Conservation (phyloP, 1,139 yeast species). For the Pichia inconspicua region DNA sequence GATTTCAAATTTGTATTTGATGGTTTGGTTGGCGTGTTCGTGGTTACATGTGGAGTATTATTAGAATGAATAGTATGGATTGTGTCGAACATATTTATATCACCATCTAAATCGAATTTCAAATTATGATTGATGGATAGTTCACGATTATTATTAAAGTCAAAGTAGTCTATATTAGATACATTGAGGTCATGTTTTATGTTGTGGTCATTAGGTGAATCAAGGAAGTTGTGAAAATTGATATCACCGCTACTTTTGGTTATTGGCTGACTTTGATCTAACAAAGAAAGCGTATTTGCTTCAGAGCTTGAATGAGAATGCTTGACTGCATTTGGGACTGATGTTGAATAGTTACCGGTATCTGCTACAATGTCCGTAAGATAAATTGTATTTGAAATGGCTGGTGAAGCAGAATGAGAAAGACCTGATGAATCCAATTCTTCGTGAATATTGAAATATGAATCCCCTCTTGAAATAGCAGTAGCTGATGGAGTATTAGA, state of each 20-base stretch:
- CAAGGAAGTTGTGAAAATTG: not conserved
- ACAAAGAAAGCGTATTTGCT: constrained; percentile 6
- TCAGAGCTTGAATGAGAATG: constrained; percentile 6
- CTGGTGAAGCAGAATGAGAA: constrained; percentile 13
- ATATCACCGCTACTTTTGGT: not conserved
- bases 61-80: not conserved
- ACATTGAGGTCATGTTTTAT: not conserved
- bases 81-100: constrained; percentile 22
- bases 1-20: not conserved
- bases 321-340: constrained; percentile 14
- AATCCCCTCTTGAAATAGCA: not conserved
- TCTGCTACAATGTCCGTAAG: constrained; percentile 7
- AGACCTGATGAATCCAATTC: constrained; percentile 16
- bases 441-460: constrained; percentile 5
- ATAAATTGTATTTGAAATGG: not conserved
- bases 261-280: not conserved
- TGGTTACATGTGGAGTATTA: not conserved
- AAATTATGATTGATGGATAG: constrained; percentile 7
- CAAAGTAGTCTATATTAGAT: not conserved
- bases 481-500: not conserved
- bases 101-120: constrained; percentile 23
- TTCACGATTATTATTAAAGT: constrained; percentile 2
- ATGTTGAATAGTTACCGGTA: constrained; percentile 15
- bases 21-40: not conserved
- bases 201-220: constrained; percentile 9